Conservation (phyloP, 2,329 filamentous ascomycete genomes). For the Paecilomyces sp. region DNA sequence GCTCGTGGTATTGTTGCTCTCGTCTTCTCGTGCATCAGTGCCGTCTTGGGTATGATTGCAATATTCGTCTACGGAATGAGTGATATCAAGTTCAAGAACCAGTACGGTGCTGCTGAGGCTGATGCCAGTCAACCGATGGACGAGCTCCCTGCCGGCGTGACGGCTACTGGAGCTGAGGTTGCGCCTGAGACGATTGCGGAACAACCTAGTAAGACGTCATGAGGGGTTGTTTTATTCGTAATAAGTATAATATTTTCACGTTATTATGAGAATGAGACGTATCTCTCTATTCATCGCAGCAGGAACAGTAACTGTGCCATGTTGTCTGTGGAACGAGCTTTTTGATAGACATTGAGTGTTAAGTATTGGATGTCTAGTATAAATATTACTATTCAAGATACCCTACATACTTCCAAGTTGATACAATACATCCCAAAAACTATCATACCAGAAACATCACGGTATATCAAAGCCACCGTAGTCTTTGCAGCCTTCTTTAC, state of each 20-base stretch:
- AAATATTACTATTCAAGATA: not conserved
- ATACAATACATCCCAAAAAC: no score
- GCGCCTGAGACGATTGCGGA: not conserved
- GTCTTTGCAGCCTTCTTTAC: not conserved
- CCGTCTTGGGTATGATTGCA: slow-evolving; percentile 59
- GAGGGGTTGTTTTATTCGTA: not conserved
- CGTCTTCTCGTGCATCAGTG: slow-evolving; percentile 63
- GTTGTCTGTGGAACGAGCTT: not conserved
- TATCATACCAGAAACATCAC: no score
- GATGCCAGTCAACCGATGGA: not conserved
- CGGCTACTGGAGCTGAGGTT: not conserved
- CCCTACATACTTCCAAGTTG: not conserved
- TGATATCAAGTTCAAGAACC: slow-evolving; percentile 9
- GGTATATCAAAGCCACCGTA: not conserved
- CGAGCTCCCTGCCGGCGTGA: not conserved
- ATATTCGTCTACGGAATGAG: slow-evolving; percentile 57
- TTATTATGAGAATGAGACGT: not conserved
- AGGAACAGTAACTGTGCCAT: no score
- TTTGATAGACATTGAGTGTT: not conserved
- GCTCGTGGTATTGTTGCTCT: slow-evolving; percentile 65
- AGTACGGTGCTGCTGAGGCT: not conserved
- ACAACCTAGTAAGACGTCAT: not conserved
- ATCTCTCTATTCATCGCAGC: no score
- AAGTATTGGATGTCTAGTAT: not conserved
- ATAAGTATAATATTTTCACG: not conserved